Base-by-base conservation (phyloP, 2,329 filamentous ascomycete species). In the Ustilaginoidea virens region DNA sequence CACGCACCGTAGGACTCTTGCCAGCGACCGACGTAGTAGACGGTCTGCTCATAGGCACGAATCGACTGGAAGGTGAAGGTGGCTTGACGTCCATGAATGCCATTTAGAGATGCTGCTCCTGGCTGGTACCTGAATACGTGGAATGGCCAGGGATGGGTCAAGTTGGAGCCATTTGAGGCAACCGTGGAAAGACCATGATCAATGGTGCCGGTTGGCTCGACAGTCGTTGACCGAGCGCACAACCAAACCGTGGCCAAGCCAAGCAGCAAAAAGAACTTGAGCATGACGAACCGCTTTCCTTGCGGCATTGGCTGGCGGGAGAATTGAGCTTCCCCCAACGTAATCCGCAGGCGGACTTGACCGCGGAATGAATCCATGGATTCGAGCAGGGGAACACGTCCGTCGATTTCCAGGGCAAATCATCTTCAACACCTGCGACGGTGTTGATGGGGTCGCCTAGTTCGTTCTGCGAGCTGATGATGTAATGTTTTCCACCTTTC, bases 81-180 rank as follows among this genome's bases (percentile, higher is more conserved):
- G 4, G 44, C 38, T 38, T 66, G 15, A 69, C 39, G 35, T 69
- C 64, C 61, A 69, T 66, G 37, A 66, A 69, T 11, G 63, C 63
- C 64, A 69, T 69, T 23, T 63, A 52, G 16, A 68, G 45, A n/a
- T 53, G 43, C 27, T 58, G 51, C 10, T 47, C 44, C 42, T 69
- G 63, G 23, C 61, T 63, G 2, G 44, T 47, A 59, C 23, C 45
- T 49, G 45, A 61, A 65, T 19, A 61, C 48, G 34, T 63, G 55
- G 32, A 65, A 46, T 2, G 62, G 63, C 42, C 53, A 65, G 13
- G 61, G 62, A 38, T 69, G 69, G 2, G 60, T 61, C 43, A 63
- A 64, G 44, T 63, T 63, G 35, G 58, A 62, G 33, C 60, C 60
- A 33, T 63, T 58, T 36, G 63, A 48, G 25, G 61, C 55, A 1